phyloP scores from a whole-genome alignment of 805 yeast species.

The Naumovozyma baii region DNA sequence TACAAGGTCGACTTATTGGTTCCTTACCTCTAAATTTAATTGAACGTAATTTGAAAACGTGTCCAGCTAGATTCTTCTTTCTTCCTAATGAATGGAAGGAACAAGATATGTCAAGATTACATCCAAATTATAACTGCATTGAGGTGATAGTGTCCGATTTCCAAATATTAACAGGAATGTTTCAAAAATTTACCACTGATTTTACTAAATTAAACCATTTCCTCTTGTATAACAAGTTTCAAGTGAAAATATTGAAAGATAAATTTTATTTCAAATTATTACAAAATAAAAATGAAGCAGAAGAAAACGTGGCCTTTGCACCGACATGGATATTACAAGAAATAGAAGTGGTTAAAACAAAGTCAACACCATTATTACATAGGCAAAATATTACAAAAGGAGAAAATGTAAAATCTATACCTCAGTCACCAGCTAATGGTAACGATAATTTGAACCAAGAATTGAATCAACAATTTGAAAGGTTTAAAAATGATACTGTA shows the following conservation, averaged over 20 bases:
- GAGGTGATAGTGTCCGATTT: slow-evolving; percentile 1
- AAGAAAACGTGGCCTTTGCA: neutral
- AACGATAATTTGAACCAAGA: neutral
- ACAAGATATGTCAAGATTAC: neutral
- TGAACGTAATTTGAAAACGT: neutral
- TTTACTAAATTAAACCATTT: slow-evolving; percentile 1
- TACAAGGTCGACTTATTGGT: neutral
- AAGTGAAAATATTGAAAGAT: neutral
- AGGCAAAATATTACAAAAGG: too few relatives aligned
- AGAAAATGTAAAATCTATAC: too few relatives aligned
- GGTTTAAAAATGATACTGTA: slow-evolving; percentile 4
- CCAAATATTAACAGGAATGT: neutral
- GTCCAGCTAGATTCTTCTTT: neutral
- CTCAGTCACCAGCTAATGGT: too few relatives aligned
- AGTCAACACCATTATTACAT: too few relatives aligned
- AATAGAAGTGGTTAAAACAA: too few relatives aligned
- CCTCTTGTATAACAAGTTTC: neutral
- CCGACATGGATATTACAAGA: neutral
- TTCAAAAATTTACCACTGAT: slow-evolving; percentile 2
- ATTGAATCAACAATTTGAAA: neutral
- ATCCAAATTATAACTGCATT: slow-evolving; percentile 4
- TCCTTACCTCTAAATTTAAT: neutral
- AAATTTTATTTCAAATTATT: neutral
- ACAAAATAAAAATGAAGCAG: neutral
- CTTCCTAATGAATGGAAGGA: neutral